Evolutionary conservation across 805 yeast species (phyloP).

Genomic region (Metschnikowia picachoensis): DNA sequence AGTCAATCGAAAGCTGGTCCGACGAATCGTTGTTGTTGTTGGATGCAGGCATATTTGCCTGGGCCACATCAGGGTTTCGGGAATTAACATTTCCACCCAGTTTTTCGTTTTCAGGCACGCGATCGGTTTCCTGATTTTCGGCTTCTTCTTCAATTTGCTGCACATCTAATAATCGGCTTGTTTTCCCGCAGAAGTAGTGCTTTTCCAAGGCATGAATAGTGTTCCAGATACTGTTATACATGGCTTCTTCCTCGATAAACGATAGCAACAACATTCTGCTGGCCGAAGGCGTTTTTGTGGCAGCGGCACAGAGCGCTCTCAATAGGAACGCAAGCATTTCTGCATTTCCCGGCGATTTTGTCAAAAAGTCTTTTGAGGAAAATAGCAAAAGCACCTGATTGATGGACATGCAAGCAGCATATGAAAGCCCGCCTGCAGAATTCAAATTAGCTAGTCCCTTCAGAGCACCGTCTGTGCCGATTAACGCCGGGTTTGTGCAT

Average conservation of each 20-base stretch:
- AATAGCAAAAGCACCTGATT: conserved; percentile 41
- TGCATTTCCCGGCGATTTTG: conserved; percentile 41
- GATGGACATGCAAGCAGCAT: conserved; percentile 45
- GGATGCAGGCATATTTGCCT: neutral
- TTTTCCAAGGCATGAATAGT: conserved; percentile 28
- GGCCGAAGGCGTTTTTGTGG: conserved; percentile 47
- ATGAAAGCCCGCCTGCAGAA: conserved; percentile 45
- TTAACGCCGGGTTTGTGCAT: conserved; percentile 17
- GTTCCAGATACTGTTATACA: conserved; percentile 33
- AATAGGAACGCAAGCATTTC: conserved; percentile 59
- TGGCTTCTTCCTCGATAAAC: conserved; percentile 39
- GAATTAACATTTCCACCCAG: neutral
- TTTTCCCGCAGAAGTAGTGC: conserved; percentile 23
- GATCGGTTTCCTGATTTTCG: neutral
- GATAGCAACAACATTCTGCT: conserved; percentile 53
- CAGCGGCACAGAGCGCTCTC: conserved; percentile 50
- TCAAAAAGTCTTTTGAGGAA: conserved; percentile 33
- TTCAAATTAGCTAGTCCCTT: conserved; percentile 28
- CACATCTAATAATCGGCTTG: conserved; percentile 12
- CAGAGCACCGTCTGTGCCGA: conserved; percentile 18
- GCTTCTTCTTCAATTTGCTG: neutral
- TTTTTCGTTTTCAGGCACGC: neutral
- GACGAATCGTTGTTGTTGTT: neutral
- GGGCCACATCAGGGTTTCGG: neutral
- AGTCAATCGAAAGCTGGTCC: conserved; percentile 1